Evolutionary conservation across 78 protist species (phyloP), one percentile per base, ranked within the genome.

Genomic region (Dictyostelium intermedium): DNA sequence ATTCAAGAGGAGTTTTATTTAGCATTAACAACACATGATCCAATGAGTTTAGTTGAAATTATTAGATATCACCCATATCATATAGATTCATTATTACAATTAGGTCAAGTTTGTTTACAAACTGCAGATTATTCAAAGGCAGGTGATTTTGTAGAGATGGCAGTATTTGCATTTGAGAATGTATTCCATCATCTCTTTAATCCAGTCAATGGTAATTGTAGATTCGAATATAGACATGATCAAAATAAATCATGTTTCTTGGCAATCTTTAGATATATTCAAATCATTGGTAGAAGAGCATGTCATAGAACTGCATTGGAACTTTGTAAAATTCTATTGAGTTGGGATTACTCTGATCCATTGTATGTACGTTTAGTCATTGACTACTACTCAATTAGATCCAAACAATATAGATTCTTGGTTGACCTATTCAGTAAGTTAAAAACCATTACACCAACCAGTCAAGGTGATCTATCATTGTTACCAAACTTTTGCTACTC

Each of bases 131-230:
- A 30, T 37, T 84, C 77, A 43, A 56, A 83, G 32, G 96, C 96
- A 0, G 87, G 91, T 39, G 96, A 92, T 34, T 74, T 92, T 34
- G 93, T 78, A n/a, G 96, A 92, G 61, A n/a, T 91, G 20, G 91
- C 96, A 2, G 50, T 92, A 10, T 92, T 92, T 86, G 96, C 96
- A 47, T 92, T 92, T 30, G 96, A 92, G 45, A n/a, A 18, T 41
- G 37, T 35, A 43, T 92, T 84, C 80, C 91, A 83, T 78, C 91
- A 80, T 56, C n/a, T 39, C 2, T 92, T 92, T 63, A 86, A 92
- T 61, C 96, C 96, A 18, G 5, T 56, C 8, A 11, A 27, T 41
- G 92, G 82, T 37, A 78, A 43, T 37, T 92, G 84, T 14, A 92
- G 96, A 84, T 73, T 92, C 20, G 93, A 85, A 70, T 92, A 92